Evolutionary conservation across 2,329 filamentous ascomycete genomes (phyloP).

Genomic region (Pseudocercospora macadamiae): DNA sequence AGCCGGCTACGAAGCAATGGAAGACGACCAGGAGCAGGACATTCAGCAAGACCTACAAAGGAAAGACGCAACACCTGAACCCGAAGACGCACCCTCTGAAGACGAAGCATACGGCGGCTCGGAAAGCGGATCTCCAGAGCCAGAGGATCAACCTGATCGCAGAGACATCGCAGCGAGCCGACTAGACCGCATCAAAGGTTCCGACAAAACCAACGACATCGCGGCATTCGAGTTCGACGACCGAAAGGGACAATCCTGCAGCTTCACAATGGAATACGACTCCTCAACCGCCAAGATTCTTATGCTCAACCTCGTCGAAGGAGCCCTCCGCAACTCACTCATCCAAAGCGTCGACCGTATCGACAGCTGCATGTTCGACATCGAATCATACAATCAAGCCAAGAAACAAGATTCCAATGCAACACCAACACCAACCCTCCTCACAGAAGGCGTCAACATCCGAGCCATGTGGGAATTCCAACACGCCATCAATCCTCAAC

Average conservation of each 20-base stretch:
- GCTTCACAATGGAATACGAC: conserved; percentile 81
- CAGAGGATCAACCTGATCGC: conserved; percentile 31
- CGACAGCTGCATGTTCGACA: conserved; percentile 68
- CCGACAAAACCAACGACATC: conserved; percentile 62
- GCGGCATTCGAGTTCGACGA: conserved; percentile 81
- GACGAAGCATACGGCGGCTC: conserved; percentile 58
- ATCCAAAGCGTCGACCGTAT: conserved; percentile 86
- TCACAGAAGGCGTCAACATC: conserved; percentile 85
- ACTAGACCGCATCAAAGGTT: conserved; percentile 66
- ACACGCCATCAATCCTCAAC: conserved; percentile 82
- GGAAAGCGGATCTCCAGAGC: conserved; percentile 42
- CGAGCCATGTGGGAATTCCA: conserved; percentile 87
- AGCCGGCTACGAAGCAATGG: conserved; percentile 85
- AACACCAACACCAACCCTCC: conserved; percentile 55
- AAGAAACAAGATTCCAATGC: conserved; percentile 40
- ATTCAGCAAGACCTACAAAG: conserved; percentile 68
- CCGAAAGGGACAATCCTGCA: conserved; percentile 71
- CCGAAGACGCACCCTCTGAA: conserved; percentile 58
- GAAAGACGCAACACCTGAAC: conserved; percentile 24
- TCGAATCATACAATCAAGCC: conserved; percentile 59
- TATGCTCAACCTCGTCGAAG: conserved; percentile 88
- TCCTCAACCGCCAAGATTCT: conserved; percentile 83
- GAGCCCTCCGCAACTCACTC: conserved; percentile 74
- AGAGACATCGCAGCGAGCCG: conserved; percentile 56
- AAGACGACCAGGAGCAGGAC: conserved; percentile 86